Evolutionary conservation across 2,329 filamentous ascomycete genomes (phyloP).

Genomic region (Fusarium sp.): DNA sequence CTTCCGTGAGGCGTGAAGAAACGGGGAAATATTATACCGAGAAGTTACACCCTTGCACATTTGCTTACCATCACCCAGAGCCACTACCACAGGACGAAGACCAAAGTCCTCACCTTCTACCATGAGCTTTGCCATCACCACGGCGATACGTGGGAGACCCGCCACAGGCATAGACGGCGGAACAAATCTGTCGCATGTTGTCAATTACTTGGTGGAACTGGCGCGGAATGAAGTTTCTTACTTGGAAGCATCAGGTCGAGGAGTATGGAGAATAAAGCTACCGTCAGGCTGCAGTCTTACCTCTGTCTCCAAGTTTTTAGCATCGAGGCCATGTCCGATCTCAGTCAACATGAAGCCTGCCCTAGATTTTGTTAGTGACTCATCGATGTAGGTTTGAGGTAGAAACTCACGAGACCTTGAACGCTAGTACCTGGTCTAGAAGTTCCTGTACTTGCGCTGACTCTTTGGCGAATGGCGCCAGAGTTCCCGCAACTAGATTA

Average conservation of each 20-base stretch:
- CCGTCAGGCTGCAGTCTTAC: neutral
- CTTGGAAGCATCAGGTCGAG: neutral
- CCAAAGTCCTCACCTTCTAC: neutral
- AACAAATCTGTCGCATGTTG: neutral
- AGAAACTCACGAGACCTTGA: neutral
- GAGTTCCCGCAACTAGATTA: neutral
- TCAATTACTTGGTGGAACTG: neutral
- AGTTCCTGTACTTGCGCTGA: neutral
- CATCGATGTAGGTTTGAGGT: neutral
- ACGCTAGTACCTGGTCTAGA: neutral
- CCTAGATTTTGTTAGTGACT: neutral
- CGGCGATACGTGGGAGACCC: neutral
- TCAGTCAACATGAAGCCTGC: neutral
- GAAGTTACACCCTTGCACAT: neutral
- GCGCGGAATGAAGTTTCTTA: neutral
- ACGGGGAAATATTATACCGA: neutral
- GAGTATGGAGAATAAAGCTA: neutral
- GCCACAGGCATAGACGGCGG: neutral
- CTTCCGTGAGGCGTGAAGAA: too few relatives aligned
- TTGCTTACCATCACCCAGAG: neutral
- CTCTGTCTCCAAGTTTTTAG: neutral
- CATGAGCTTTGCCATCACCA: neutral
- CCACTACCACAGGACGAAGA: neutral
- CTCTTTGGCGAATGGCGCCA: neutral
- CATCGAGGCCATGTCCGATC: neutral